Evolutionary conservation across 371 early-diverging fungal species (phyloP), one percentile per base, ranked within the genome.

Genomic region (Sporodiniella umbellata): DNA sequence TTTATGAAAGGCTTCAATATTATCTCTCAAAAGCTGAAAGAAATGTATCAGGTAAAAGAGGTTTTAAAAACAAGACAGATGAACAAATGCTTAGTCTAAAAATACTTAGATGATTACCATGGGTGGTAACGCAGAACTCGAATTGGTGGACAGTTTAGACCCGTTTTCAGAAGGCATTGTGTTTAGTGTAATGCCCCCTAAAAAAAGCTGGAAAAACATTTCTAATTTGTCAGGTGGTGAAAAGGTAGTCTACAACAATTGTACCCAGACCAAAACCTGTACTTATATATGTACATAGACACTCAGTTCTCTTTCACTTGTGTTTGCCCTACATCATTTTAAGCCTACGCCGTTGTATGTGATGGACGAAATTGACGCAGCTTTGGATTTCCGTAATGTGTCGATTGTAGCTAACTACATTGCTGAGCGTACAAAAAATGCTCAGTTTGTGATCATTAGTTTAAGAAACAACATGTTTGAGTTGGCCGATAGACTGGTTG

Each of bases 331-430:
- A 42, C 99, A 99, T 69, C 97, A 95, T 68, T 99, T 89, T 83
- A 96, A 95, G 59, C 99, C 99, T 2, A 99, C 99, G 8, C 99
- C 99, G 12, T 78, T 99, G 18, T 99, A 99, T 73, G 95, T 99
- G 17, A 99, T 99, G 99, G 99, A 99, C 76, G 99, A 99, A 73
- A 99, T 99, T 60, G 99, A 99, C 70, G 99, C 99, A 0, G 99
- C 99, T 2, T 78, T 99, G 35, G 99, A 99, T 70, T 99, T 98
- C 77, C 88, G 99, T 54, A 99, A 99, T 71, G 99, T 99, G 8
- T 94, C 97, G 24, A 96, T 99, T 66, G 93, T 99, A 1, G 99
- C 99, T 15, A 94, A 98, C 69, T 99, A 99, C 68, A 95, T 99
- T 76, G 95, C 95, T 55, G 95, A 98, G 56, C 87, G 98, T 51